Conservation (phyloP, 192 early-diverging fungal species). For the Jimgerdemannia lactiflua region DNA sequence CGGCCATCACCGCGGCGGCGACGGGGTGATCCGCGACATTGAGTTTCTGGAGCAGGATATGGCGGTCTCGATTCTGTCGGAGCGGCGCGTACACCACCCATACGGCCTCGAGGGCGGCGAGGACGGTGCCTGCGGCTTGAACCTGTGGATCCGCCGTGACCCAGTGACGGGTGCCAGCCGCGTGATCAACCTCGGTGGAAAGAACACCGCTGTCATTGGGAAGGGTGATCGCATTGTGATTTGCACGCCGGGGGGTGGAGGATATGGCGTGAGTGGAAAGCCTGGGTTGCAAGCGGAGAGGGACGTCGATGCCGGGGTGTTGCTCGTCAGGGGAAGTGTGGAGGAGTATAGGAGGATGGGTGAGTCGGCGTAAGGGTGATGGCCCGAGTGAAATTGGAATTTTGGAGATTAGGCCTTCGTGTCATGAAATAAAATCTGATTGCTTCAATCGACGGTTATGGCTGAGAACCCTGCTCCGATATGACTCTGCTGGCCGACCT, state of each 20-base stretch:
- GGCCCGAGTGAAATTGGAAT: neutral
- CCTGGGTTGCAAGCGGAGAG: neutral
- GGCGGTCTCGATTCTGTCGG: conserved; percentile 87
- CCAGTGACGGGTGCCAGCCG: conserved; percentile 27
- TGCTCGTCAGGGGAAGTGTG: neutral
- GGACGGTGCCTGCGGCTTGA: conserved; percentile 67
- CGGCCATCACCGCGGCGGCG: conserved; percentile 76
- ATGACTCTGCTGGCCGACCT: no score
- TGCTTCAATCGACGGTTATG: no score
- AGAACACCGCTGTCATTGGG: conserved; percentile 78
- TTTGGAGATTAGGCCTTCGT: neutral
- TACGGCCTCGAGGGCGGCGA: conserved; percentile 86
- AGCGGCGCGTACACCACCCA: conserved; percentile 86
- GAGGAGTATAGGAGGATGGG: neutral
- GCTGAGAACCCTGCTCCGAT: no score
- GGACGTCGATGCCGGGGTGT: neutral
- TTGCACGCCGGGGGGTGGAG: conserved; percentile 93
- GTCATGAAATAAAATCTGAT: neutral
- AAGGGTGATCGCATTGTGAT: conserved; percentile 83
- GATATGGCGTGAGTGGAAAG: conserved; percentile 47
- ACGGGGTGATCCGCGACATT: conserved; percentile 91
- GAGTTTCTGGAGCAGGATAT: conserved; percentile 83
- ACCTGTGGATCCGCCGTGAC: conserved; percentile 71
- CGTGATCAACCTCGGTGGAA: conserved; percentile 51
- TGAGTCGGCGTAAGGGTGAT: neutral